Percentiles rank a stretch among this genome's conserved stretches.
Conservation (phyloP, 192 early-diverging fungal species). For the Podila epicladia region DNA sequence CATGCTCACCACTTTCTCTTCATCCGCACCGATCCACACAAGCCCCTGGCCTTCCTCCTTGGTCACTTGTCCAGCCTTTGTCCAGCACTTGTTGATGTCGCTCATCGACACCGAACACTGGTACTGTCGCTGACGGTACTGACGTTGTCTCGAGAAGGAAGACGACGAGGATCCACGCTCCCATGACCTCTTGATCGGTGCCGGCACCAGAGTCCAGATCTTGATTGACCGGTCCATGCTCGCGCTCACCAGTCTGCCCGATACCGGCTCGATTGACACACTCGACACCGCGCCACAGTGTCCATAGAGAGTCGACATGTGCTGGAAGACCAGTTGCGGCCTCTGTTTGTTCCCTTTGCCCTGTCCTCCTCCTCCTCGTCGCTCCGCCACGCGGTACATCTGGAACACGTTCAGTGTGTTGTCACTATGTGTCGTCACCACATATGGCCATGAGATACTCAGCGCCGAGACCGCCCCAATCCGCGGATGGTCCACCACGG, state of each 20-base stretch:
- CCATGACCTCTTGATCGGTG: neutral
- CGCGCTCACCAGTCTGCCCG: constrained; percentile 36
- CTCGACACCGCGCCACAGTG: constrained; percentile 48
- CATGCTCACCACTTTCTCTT: constrained; percentile 50
- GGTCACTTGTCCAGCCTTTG: constrained; percentile 25
- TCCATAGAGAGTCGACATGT: constrained; percentile 40
- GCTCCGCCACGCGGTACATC: neutral
- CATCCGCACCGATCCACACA: constrained; percentile 36
- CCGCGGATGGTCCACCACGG: neutral
- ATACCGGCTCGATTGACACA: constrained; percentile 34
- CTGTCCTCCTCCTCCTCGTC: too few species aligned
- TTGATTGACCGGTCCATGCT: constrained; percentile 51
- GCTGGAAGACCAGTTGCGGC: constrained; percentile 10
- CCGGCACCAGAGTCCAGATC: constrained; percentile 22
- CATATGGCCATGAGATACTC: constrained; percentile 38
- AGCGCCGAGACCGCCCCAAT: constrained; percentile 32
- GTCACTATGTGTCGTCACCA: constrained; percentile 40
- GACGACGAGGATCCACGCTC: neutral
- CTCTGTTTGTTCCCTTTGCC: neutral
- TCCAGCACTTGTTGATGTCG: constrained; percentile 48
- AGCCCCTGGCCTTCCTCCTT: constrained; percentile 40
- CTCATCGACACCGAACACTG: constrained; percentile 38
- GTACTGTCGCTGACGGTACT: constrained; percentile 9
- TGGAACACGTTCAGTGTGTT: constrained; percentile 50
- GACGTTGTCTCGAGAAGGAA: neutral